Conservation (phyloP, 257 asterid species). For the Striga asiatica region DNA sequence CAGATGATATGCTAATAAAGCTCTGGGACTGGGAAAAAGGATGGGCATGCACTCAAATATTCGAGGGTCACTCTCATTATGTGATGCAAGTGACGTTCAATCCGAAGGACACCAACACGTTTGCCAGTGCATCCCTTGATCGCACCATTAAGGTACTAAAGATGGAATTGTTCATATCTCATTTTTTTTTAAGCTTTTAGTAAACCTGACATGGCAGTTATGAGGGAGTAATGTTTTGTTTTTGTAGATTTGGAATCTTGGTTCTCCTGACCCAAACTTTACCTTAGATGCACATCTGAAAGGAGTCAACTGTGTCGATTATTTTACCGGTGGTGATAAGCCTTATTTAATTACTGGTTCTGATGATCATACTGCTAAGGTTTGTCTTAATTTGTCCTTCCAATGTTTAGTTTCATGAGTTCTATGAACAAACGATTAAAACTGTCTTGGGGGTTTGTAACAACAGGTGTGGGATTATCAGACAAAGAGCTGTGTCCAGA, state of each 20-base stretch:
- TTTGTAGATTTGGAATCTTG: slow-evolving; percentile 94
- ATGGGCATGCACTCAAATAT: slow-evolving; percentile 91
- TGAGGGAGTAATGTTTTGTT: slow-evolving; percentile 14
- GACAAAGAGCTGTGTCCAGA: slow-evolving; percentile 95
- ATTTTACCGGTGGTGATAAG: slow-evolving; percentile 96
- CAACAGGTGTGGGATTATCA: slow-evolving; percentile 99
- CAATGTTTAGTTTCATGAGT: slow-evolving; percentile 11
- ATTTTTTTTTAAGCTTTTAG: background rate
- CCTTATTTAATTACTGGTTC: slow-evolving; percentile 94
- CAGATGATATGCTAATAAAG: slow-evolving; percentile 99
- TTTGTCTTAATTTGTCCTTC: slow-evolving; percentile 21
- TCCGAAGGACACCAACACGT: slow-evolving; percentile 97
- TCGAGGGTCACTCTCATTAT: slow-evolving; percentile 98
- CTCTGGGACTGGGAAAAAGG: slow-evolving; percentile 99
- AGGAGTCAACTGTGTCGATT: slow-evolving; percentile 97
- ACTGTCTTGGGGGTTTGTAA: slow-evolving; percentile 12
- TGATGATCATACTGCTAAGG: slow-evolving; percentile 99
- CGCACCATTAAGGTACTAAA: slow-evolving; percentile 86
- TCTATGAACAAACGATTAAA: slow-evolving; percentile 4
- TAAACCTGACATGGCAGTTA: slow-evolving; percentile 1
- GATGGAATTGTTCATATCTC: background rate
- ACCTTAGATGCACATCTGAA: slow-evolving; percentile 92
- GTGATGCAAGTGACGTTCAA: slow-evolving; percentile 99
- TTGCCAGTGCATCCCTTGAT: slow-evolving; percentile 99
- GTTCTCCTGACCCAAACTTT: slow-evolving; percentile 98